Evolutionary conservation across 129 eudicot species (phyloP).

Genomic region (Logfia minima): DNA sequence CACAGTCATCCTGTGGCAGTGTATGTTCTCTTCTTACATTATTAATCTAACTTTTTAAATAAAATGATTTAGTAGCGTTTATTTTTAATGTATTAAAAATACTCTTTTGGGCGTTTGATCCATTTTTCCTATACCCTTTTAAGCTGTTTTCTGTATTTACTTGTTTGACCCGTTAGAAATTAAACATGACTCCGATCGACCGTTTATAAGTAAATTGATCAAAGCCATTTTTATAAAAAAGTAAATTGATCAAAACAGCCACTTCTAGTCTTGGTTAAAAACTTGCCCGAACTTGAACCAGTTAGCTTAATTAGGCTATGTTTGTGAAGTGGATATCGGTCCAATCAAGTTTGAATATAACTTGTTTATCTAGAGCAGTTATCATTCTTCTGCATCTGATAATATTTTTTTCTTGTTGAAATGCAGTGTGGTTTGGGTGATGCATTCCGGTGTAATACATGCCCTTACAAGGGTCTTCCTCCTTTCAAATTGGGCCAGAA

Average conservation of each 20-base stretch:
- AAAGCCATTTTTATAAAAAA: neutral
- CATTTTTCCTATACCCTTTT: neutral
- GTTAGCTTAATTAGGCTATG: neutral
- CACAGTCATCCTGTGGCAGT: constrained; percentile 83
- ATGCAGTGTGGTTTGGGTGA: constrained; percentile 85
- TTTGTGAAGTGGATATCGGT: neutral
- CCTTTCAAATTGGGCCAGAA: constrained; percentile 79
- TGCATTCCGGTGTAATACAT: constrained; percentile 79
- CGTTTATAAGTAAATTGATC: neutral
- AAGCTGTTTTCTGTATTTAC: neutral
- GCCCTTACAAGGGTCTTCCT: constrained; percentile 94
- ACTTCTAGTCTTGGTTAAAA: neutral
- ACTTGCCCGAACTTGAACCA: neutral
- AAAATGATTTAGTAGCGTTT: neutral
- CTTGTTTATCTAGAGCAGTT: neutral
- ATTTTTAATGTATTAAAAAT: neutral
- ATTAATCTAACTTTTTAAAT: neutral
- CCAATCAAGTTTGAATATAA: neutral
- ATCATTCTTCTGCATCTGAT: neutral
- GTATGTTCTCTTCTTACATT: constrained; percentile 44
- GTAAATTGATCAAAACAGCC: neutral
- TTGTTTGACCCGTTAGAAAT: neutral
- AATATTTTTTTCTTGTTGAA: neutral
- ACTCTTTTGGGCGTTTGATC: neutral
- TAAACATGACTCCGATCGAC: neutral